Base-by-base conservation (phyloP, 352 stramenopile species). In the Globisporangium radiosum region DNA sequence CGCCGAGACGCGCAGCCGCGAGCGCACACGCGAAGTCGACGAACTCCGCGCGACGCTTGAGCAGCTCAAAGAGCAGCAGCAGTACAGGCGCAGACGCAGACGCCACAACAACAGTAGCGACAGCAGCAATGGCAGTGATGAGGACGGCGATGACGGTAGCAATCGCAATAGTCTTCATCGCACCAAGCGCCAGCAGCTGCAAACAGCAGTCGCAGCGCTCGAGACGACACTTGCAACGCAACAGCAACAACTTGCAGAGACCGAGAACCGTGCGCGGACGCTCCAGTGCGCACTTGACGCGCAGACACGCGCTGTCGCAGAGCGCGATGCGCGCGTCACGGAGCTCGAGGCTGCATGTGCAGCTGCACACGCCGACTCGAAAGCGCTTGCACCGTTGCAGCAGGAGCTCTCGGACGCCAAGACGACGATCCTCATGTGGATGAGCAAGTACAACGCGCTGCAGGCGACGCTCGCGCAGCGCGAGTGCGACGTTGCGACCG, bases 391-490 rank as follows among this genome's bases (percentile, higher is more conserved):
- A 17, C 51, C 54, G 47, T 44, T 85, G 3, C 65, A 25, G 2
- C 59, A 83, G 36, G 75, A 88, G 36, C 44, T 88, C n/a, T 54
- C 60, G 2, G 72, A 82, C 19, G 66, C 69, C 1, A 83, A 89
- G 56, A 83, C 79, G 14, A 69, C 76, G 3, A 75, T 87, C n/a
- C 56, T 86, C 5, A 78, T 77, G 75, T 88, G 78, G 78, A 87
- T 85, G 73, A 85, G 60, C 69, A 85, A 87, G 56, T 85, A 75
- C 38, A 81, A 87, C 15, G 56, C 62, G 4, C 40, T 73, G 1
- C 61, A 54, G 7, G 69, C 80, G 47, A 66, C 74, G 1, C 76
- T 73, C 7, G 54, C 63, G 3, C 59, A 66, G 1, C 57, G 84
- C 11, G 68, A 85, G 47, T 62, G 69, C 9, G 57, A 75, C 8